Evolutionary conservation across 176 grass and related monocot species (phyloP).

Genomic region (Aegilops longissima): DNA sequence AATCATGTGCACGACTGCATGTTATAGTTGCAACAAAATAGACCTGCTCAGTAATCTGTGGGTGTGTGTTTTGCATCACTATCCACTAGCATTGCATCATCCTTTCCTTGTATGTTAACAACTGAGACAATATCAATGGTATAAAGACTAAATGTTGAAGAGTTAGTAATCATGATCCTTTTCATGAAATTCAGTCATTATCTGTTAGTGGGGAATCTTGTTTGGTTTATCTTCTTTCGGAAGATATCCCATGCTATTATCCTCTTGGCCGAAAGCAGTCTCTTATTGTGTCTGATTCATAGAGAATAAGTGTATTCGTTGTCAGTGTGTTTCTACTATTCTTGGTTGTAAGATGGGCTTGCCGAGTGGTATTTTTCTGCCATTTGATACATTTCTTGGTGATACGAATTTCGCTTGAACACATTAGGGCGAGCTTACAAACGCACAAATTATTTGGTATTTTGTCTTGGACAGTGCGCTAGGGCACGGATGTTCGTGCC

Average conservation of each 20-base stretch:
- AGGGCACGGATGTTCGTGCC: not conserved
- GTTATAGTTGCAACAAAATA: not conserved
- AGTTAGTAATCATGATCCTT: not conserved
- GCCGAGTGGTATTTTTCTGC: no score
- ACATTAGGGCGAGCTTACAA: not conserved
- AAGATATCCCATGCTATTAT: not conserved
- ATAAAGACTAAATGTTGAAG: not conserved
- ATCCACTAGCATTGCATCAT: not conserved
- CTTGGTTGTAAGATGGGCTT: not conserved
- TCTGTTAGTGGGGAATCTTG: not conserved
- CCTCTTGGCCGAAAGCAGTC: not conserved
- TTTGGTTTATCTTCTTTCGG: not conserved
- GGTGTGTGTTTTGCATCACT: slow-evolving; percentile 4
- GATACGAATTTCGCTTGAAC: not conserved
- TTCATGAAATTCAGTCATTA: not conserved
- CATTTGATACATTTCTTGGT: not conserved
- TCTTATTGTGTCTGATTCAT: not conserved
- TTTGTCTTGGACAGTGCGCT: not conserved
- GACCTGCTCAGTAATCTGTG: not conserved
- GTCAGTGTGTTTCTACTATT: not conserved
- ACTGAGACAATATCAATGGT: not conserved
- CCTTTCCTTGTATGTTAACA: not conserved
- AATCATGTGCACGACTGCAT: not conserved
- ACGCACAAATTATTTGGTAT: not conserved
- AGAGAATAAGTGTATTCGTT: not conserved